phyloP scores from a whole-genome alignment of 441 rosid species.

The Syzygium syzygioides region DNA sequence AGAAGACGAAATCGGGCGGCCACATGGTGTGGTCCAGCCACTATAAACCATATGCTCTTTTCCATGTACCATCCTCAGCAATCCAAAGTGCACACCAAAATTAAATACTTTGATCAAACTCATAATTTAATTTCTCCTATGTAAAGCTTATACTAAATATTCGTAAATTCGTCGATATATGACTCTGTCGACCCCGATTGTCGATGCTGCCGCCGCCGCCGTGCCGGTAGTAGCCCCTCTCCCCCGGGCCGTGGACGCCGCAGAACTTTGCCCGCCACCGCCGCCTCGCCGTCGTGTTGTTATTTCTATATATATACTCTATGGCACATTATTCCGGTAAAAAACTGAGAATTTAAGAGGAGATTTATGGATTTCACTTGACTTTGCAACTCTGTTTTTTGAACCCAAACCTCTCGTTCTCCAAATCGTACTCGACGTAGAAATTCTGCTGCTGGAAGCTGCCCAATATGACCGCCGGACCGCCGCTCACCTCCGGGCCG shows the following conservation, averaged over 20 bases:
- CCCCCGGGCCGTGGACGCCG: not conserved
- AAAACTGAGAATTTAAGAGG: not conserved
- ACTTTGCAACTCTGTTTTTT: slow-evolving; percentile 36
- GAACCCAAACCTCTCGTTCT: slow-evolving; percentile 65
- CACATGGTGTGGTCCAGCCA: not conserved
- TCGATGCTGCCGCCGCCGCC: not conserved
- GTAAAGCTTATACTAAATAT: not conserved
- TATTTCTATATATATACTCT: not conserved
- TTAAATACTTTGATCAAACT: not conserved
- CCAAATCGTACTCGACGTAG: slow-evolving; percentile 65
- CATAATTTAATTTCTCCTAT: not conserved
- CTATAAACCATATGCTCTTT: not conserved
- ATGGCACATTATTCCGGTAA: not conserved
- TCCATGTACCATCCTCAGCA: not conserved
- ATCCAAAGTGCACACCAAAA: not conserved
- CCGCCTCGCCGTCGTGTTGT: too few relatives aligned
- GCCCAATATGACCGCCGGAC: slow-evolving; percentile 78
- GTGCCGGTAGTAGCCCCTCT: not conserved
- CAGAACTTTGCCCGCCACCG: not conserved
- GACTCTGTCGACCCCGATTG: not conserved
- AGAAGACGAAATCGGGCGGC: not conserved
- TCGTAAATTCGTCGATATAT: not conserved
- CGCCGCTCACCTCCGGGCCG: slow-evolving; percentile 20
- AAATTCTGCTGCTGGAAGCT: slow-evolving; percentile 78
- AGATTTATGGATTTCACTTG: not conserved